Conservation (phyloP, 164 flowering plant genomes). For the Tetrastigma voinierianum region DNA sequence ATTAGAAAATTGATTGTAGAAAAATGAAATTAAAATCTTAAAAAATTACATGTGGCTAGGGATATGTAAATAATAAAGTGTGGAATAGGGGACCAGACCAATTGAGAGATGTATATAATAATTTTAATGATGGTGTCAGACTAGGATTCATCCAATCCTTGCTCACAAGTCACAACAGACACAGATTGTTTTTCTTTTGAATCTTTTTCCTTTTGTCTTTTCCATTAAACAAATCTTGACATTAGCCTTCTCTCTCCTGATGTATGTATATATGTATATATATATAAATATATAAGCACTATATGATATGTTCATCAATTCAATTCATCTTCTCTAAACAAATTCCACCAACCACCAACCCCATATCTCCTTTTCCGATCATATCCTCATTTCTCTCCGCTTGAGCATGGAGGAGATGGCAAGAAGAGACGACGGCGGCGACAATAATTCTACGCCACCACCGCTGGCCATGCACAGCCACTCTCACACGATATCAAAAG, state of each 20-base stretch:
- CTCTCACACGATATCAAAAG: conserved; percentile 57
- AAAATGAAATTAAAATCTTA: no score
- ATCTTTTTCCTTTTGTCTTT: conserved; percentile 6
- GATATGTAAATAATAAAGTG: conserved; percentile 2
- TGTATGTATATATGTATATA: no score
- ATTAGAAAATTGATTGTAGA: no score
- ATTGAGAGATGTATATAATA: conserved; percentile 8
- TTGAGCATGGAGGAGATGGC: conserved; percentile 33
- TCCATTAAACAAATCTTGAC: background rate
- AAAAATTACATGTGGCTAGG: no score
- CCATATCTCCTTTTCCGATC: conserved; percentile 20
- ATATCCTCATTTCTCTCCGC: background rate
- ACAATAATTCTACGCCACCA: conserved; percentile 17
- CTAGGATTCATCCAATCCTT: conserved; percentile 30
- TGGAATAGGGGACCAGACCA: conserved; percentile 21
- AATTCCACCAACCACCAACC: conserved; percentile 18
- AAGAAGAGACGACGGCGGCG: conserved; percentile 21
- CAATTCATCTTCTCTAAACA: conserved; percentile 12
- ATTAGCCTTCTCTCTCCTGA: background rate
- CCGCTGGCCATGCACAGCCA: conserved; percentile 46
- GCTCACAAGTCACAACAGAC: conserved; percentile 17
- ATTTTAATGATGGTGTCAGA: conserved; percentile 29
- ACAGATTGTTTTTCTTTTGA: conserved; percentile 25
- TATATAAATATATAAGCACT: conserved; percentile 10
- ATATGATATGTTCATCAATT: background rate